Base-by-base conservation (phyloP, 495 filamentous ascomycete species). In the Penicillium malachiteum region DNA sequence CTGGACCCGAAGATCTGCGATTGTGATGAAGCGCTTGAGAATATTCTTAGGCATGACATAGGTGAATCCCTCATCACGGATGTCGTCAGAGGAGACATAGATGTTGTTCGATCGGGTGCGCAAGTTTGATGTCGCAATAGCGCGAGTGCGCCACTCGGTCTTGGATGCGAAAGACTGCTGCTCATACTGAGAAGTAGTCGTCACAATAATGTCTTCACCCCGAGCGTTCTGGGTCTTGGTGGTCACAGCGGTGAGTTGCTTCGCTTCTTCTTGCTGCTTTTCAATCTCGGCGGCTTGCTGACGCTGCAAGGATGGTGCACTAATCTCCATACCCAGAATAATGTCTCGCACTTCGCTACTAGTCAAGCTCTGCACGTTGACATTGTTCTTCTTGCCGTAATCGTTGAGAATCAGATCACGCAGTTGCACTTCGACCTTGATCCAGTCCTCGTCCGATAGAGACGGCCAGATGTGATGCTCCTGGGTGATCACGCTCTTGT, bases 1-100 rank as follows among this genome's bases (percentile, higher is more conserved):
- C 69, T 99, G 95, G 46, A 96, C 90, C 21, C 95, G 91, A 33
- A 99, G 84, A 79, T 99, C 95, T 44, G 95, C 89, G 64, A 99
- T 96, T 55, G 89, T 92, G 76, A 99, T 97, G 83, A 99, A 99
- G 50, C 91, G 88, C 81, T 96, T 97, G 65, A 99, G 84, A 54
- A 97, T 87, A 71, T 99, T 99, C 81, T 97, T 97, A 0, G 95
- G 95, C 92, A 99, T 96, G 63, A 99, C 86, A 64, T 96, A 97
- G 9, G 91, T 96, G 69, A 88, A 89, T 50, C 90, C 88, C 50
- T 87, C 87, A 61, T 91, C 87, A 33, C 83, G 84, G 65, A 92
- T 87, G 62, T 97, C 94, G 56, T 92, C 89, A 1, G 92, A 95
- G 1, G 92, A 96, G 57, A 99, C 94, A 71, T 97, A 99, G 71